These are phyloP conservation scores for Ananas comosus DNA, from an alignment of 176 grass and related monocot species.

Conservation along the genomic window DNA sequence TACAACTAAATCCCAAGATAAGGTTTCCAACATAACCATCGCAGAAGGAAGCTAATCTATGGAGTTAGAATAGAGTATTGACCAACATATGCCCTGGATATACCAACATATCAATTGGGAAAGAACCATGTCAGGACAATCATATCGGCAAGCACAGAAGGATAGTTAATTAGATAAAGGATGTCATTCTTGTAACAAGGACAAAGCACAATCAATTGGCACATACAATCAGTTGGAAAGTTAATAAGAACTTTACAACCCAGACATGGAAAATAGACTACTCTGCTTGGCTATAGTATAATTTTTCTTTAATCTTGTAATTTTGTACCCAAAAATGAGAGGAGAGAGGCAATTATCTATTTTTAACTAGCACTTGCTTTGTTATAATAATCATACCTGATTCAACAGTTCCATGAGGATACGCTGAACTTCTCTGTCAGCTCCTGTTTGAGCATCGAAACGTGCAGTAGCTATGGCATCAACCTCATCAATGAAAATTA, in stretches of 20 bases:
- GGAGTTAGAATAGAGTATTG: too few species aligned
- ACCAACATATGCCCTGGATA: too few species aligned
- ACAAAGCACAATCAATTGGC: background rate
- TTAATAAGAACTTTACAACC: background rate
- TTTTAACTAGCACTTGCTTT: background rate
- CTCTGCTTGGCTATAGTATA: background rate
- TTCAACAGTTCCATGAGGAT: slow-evolving; percentile 99
- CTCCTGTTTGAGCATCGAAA: slow-evolving; percentile 98
- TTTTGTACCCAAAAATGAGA: background rate
- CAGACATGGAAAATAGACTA: background rate
- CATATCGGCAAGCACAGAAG: background rate
- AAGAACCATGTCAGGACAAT: background rate
- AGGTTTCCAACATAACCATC: too few species aligned
- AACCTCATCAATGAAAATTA: slow-evolving; percentile 99
- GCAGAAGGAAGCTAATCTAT: too few species aligned
- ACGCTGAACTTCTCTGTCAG: slow-evolving; percentile 95
- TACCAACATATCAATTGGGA: too few species aligned
- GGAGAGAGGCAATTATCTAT: background rate
- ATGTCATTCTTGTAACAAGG: background rate
- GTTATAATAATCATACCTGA: slow-evolving; percentile 46
- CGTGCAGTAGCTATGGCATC: slow-evolving; percentile 98
- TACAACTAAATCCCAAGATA: too few species aligned
- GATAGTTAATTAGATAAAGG: background rate
- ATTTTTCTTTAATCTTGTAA: background rate
- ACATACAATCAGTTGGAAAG: background rate